phyloP scores from a whole-genome alignment of 2,329 filamentous ascomycete genomes.

The Pseudocercospora eumusae region DNA sequence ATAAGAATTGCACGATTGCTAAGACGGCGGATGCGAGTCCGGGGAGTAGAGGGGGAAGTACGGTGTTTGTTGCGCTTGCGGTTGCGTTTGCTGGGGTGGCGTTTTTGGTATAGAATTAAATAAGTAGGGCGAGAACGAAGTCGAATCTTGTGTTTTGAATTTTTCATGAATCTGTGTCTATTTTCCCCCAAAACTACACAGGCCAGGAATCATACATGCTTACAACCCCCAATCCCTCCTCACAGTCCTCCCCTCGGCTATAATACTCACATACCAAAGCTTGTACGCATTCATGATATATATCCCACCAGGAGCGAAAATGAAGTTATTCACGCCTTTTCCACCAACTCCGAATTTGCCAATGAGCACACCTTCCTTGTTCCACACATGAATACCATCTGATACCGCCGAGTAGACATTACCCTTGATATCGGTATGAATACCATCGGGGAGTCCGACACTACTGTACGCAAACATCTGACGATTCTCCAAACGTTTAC shows the following conservation, averaged over 20 bases:
- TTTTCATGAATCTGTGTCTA: neutral
- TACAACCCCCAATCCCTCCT: conserved; percentile 37
- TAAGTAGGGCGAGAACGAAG: too few species aligned
- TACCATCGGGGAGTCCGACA: conserved; percentile 59
- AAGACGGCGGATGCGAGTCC: conserved; percentile 1
- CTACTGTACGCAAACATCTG: conserved; percentile 59
- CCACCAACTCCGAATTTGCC: conserved; percentile 54
- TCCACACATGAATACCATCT: conserved; percentile 59
- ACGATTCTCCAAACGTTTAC: conserved; percentile 41
- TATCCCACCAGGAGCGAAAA: conserved; percentile 39
- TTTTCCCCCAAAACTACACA: too few species aligned
- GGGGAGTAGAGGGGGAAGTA: neutral
- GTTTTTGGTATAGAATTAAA: conserved; percentile 9
- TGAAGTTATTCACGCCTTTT: conserved; percentile 44
- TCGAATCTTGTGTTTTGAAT: too few species aligned
- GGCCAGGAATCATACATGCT: too few species aligned
- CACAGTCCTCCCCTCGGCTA: conserved; percentile 39
- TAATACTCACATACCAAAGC: conserved; percentile 39
- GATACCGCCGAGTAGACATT: conserved; percentile 57
- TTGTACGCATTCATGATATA: conserved; percentile 40
- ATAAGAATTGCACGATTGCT: conserved; percentile 19
- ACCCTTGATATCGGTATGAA: conserved; percentile 55
- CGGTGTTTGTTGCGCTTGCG: neutral
- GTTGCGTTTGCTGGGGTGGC: conserved; percentile 9
- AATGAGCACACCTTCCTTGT: conserved; percentile 52